Conservation (phyloP, 805 yeast species). For the Candida incommunis region DNA sequence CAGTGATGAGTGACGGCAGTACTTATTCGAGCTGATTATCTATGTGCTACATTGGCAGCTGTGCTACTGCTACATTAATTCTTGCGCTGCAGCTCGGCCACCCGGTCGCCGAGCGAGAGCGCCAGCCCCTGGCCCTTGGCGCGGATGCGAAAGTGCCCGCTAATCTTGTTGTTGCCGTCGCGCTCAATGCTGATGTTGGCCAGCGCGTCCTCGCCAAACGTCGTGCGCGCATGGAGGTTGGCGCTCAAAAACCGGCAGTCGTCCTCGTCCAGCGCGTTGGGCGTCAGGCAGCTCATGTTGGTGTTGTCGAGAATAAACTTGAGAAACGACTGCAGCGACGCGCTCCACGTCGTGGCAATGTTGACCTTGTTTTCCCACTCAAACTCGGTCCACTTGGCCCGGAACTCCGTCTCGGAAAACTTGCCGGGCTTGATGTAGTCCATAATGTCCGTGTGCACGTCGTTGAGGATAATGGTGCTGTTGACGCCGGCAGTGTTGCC, state of each 20-base stretch:
- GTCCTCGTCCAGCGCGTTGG: constrained; percentile 53
- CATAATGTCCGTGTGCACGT: constrained; percentile 91
- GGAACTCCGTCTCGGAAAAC: constrained; percentile 78
- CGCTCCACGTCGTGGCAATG: constrained; percentile 29
- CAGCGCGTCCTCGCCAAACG: constrained; percentile 95
- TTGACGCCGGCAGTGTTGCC: constrained; percentile 87
- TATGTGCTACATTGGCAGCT: too few species aligned
- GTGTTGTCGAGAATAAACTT: constrained; percentile 67
- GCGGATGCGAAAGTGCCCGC: constrained; percentile 92
- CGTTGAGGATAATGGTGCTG: constrained; percentile 82
- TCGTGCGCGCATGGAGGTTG: constrained; percentile 77
- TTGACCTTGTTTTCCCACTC: constrained; percentile 99
- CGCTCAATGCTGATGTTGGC: constrained; percentile 91
- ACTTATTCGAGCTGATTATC: too few species aligned
- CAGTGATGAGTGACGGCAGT: too few species aligned
- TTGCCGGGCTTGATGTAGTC: constrained; percentile 94
- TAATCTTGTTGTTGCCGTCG: constrained; percentile 55
- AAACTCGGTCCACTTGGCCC: constrained; percentile 97
- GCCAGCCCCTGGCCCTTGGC: constrained; percentile 98
- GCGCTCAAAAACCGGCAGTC: constrained; percentile 87
- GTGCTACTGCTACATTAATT: too few species aligned
- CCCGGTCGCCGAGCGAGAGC: constrained; percentile 83
- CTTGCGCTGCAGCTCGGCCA: constrained; percentile 55
- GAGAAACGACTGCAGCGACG: constrained; percentile 67
- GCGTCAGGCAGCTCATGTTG: constrained; percentile 87